A percentile compares a stretch with the other conserved stretches of the same genome.
phyloP scores from a whole-genome alignment of 1,284 basidiomycete species.

The Fomitopsis betulina region DNA sequence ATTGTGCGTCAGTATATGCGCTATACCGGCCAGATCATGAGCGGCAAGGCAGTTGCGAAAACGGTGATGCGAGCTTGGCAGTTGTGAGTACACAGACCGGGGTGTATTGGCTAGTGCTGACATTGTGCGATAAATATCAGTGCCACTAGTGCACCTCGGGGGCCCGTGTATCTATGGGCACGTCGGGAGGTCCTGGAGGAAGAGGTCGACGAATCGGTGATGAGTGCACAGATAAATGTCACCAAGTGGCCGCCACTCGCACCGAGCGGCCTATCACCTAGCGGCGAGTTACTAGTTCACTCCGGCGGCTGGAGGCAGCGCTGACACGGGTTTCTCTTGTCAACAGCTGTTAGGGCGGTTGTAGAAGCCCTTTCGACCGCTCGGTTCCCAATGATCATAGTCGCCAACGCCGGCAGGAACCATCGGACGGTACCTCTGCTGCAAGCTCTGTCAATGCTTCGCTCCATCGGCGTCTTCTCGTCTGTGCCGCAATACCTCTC shows the following conservation, averaged over 20 bases:
- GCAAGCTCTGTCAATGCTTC: constrained; percentile 40
- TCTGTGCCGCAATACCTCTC: constrained; percentile 49
- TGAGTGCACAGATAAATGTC: constrained; percentile 28
- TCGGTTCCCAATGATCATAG: constrained; percentile 56
- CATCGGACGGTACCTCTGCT: constrained; percentile 43
- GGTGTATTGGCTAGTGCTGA: neutral
- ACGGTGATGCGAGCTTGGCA: constrained; percentile 56
- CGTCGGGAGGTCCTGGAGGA: constrained; percentile 67
- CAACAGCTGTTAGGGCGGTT: constrained; percentile 40
- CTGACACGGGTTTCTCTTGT: constrained; percentile 29
- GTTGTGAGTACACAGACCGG: constrained; percentile 35
- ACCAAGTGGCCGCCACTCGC: constrained; percentile 48
- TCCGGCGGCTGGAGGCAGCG: too few species aligned
- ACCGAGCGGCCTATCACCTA: constrained; percentile 42
- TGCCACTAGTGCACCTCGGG: constrained; percentile 61
- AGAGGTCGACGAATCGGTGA: constrained; percentile 39
- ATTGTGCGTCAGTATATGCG: constrained; percentile 74
- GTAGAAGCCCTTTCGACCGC: constrained; percentile 45
- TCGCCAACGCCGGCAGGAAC: constrained; percentile 59
- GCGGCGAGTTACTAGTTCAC: constrained; percentile 30
- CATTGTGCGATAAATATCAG: constrained; percentile 25
- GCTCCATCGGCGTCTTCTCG: constrained; percentile 52
- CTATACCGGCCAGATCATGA: constrained; percentile 53
- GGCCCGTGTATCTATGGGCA: constrained; percentile 72
- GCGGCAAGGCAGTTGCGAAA: constrained; percentile 44